Base-by-base conservation (phyloP, 805 yeast genomes). In the Metschnikowia baotianmanensis region DNA sequence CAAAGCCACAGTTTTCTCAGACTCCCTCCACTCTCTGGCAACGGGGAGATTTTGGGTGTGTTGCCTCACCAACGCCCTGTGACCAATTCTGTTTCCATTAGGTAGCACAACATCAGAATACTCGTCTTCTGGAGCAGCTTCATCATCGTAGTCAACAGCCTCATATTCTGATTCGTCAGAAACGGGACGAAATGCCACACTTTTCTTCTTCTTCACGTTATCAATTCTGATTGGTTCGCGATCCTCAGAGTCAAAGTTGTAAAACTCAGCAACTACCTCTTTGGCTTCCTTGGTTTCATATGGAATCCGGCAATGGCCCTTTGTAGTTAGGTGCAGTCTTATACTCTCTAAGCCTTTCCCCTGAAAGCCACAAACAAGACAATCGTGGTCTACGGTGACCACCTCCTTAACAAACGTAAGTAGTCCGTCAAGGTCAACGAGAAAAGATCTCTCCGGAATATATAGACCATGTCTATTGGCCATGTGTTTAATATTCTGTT, bases 21-120 rank as follows among this genome's bases (percentile, higher is more conserved):
- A 82, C 29, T 86, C 91, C 11, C 72, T 62, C 22, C 77, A 68
- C n/a, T 55, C 61, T 9, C 53, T 37, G 5, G 58, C 52, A 7
- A 48, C 38, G 1, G 57, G 50, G 22, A 55, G 37, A 47, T 78
- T 77, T 62, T 86, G 96, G 56, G 84, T 80, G 62, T 81, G 81
- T 57, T 78, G 81, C 46, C 91, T 71, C 36, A 77, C 76, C 53
- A 86, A 68, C 1, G 89, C 72, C 48, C 98, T 72, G 60, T 91
- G 96, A 0, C 96, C 96, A 1, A 86, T 77, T 34, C 80, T 78
- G 4, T 78, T 64, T 2, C 97, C 97, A 16, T 83, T 76, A 2
- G 96, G 93, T 31, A 90, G 69, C 30, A 39, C 36, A 5, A 22
- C 25, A 38, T 63, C 61, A 13, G 35, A 30, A 3, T n/a, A 25